These are phyloP conservation scores for Nephelium lappaceum DNA, from an alignment of 345 rosid genomes.

Conservation along the genomic window DNA sequence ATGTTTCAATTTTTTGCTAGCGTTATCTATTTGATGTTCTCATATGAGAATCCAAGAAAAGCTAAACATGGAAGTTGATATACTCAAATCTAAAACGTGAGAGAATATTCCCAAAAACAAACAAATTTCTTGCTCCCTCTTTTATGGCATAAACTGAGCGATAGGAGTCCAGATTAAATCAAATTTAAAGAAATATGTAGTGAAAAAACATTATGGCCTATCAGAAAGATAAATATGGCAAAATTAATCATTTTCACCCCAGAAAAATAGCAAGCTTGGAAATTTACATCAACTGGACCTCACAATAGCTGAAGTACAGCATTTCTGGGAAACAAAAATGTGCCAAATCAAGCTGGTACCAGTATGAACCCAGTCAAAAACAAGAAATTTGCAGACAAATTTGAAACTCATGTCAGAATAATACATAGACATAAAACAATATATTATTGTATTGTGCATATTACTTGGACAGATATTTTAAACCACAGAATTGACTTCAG, in stretches of 20 bases:
- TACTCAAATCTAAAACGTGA: neutral
- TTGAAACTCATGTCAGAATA: neutral
- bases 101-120: neutral
- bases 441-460: neutral
- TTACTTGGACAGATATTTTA: neutral
- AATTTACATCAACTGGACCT: neutral
- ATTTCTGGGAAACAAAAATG: neutral
- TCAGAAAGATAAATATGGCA: neutral
- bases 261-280: neutral
- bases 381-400: neutral
- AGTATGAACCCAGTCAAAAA: neutral
- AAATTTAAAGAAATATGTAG: neutral
- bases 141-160: neutral
- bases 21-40: constrained; percentile 4
- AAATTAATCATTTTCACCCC: neutral
- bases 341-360: neutral
- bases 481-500: neutral
- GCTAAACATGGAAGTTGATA: neutral
- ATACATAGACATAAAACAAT: neutral
- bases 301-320: neutral
- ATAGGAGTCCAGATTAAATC: neutral
- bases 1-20: neutral
- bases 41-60: neutral
- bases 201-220: neutral
- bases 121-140: constrained; percentile 1